Evolutionary conservation across 2,329 filamentous ascomycete genomes (phyloP).

Genomic region (Ophiognomonia clavigignenti-juglandacearum): DNA sequence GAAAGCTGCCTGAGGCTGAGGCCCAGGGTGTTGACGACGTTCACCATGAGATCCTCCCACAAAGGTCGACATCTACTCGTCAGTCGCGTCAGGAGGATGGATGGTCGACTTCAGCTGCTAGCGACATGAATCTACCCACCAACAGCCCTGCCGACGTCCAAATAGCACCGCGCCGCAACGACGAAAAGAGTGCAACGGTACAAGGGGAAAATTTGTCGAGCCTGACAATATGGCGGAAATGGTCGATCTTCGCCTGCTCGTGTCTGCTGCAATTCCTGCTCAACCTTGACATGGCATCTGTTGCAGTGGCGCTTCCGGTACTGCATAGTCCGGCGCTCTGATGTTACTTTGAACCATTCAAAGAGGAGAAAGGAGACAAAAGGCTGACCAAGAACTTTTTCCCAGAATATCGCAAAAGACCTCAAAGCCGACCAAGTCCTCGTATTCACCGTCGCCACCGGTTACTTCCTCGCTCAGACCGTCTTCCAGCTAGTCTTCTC

Average conservation of each 20-base stretch:
- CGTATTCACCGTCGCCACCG: constrained; percentile 20
- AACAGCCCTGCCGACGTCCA: background rate
- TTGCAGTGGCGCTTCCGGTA: constrained; percentile 20
- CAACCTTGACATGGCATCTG: constrained; percentile 20
- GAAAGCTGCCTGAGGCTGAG: no score
- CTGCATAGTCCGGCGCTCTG: background rate
- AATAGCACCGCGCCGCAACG: background rate
- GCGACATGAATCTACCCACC: no score
- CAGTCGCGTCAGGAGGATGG: no score
- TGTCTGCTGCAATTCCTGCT: constrained; percentile 20
- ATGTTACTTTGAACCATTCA: background rate
- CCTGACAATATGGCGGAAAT: constrained; percentile 11
- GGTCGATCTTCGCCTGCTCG: constrained; percentile 18
- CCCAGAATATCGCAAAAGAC: constrained; percentile 19
- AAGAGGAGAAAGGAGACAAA: no score
- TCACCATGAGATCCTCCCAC: no score
- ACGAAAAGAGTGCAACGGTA: background rate
- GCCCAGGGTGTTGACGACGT: no score
- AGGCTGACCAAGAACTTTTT: background rate
- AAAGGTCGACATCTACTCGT: no score
- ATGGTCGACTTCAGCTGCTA: no score
- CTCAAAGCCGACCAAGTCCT: constrained; percentile 15
- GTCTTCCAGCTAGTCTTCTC: constrained; percentile 22
- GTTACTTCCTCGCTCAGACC: constrained; percentile 19
- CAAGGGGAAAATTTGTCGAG: background rate